Base-by-base conservation (phyloP, 2,329 filamentous ascomycete genomes). In the Coniella vitis region DNA sequence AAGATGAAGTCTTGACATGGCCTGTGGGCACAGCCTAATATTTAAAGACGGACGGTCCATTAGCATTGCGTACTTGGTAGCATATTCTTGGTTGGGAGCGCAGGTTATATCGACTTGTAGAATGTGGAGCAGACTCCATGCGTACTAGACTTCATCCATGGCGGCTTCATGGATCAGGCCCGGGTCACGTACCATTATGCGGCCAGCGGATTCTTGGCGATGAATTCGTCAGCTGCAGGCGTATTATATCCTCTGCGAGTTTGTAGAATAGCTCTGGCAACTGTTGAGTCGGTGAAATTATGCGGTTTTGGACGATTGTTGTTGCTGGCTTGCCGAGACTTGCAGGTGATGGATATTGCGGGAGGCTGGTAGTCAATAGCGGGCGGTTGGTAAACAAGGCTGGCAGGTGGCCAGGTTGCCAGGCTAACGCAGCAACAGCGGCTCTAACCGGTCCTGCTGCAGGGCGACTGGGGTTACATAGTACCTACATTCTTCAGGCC, bases 11-110 rank as follows among this genome's bases (percentile, higher is more conserved):
- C 34, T 53, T 53, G 16, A 50, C 35, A 35, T 51, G 48, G 25
- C 39, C 39, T 25, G 72, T 63, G 49, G 69, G 73, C 64, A 72
- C 75, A 63, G 72, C 75, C 80, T 77, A 13, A 40, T 46, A 5
- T 29, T 29, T 22, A 38, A 34, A 38, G 31, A 25, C 7, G n/a
- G 16, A 17, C 35, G 25, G n/a, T 19, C 34, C 35, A 17, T 53
- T 42, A 53, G 51, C 40, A 12, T 20, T 38, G 38, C 41, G 35
- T 22, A 37, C 41, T 35, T 16, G 22, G 10, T 29, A 29, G 25
- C 25, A 5, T 10, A 10, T 29, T 29, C 25, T 29, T 29, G 25
- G 25, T 10, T 29, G 25, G 25, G 25, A 29, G 25, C n/a, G 25
- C 25, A 29, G 5, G 41, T 48, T 34, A 21, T 40, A 37, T n/a